phyloP scores from a whole-genome alignment of 208 protist species.

The Tritrichomonas musculus region DNA sequence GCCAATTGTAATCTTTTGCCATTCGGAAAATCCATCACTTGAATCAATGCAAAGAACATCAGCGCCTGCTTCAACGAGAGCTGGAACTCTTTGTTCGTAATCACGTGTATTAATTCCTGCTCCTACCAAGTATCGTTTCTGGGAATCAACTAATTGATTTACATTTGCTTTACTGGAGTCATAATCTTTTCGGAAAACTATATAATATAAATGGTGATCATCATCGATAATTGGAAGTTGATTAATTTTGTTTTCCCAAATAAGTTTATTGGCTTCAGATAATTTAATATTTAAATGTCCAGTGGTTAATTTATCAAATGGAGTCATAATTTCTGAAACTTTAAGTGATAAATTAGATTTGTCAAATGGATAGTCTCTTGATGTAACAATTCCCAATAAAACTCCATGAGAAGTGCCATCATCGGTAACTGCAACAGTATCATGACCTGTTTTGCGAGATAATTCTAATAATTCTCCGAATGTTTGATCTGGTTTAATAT shows the following conservation, averaged over 20 bases:
- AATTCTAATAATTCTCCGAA: no score
- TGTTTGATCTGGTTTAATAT: no score
- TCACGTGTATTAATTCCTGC: neutral
- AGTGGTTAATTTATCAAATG: neutral
- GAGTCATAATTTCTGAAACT: no score
- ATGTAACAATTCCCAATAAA: no score
- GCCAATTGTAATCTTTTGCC: neutral
- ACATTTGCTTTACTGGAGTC: neutral
- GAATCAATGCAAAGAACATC: neutral
- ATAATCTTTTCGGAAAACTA: neutral
- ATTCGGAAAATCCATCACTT: neutral
- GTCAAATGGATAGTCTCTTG: no score
- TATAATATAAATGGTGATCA: neutral
- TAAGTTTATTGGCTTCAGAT: neutral
- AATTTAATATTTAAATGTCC: neutral
- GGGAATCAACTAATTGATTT: neutral
- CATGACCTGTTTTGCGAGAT: no score
- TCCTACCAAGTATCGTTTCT: neutral
- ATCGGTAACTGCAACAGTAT: no score
- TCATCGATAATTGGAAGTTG: neutral
- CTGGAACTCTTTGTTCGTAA: neutral
- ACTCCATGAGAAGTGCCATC: no score
- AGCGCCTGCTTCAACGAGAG: neutral
- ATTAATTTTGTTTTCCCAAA: neutral
- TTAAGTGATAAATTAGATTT: no score